phyloP scores from a whole-genome alignment of 345 rosid species.

The Lenwebbia sp. region DNA sequence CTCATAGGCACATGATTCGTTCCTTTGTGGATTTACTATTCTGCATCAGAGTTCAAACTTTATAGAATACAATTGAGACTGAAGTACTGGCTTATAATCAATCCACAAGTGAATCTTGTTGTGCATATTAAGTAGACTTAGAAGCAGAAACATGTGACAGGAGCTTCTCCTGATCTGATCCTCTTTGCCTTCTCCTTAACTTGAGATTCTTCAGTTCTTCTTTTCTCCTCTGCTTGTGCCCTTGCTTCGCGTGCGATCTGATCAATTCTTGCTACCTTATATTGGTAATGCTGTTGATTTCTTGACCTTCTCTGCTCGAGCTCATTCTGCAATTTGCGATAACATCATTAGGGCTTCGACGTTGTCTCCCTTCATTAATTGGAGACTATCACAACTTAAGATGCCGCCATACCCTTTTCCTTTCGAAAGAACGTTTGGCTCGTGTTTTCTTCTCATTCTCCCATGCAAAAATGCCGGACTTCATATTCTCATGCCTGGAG shows the following conservation, averaged over 20 bases:
- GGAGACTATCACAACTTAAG: neutral
- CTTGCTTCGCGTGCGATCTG: constrained; percentile 43
- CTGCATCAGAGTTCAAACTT: neutral
- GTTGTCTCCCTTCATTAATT: neutral
- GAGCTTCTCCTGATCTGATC: constrained; percentile 28
- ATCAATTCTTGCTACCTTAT: constrained; percentile 47
- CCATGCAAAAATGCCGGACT: constrained; percentile 48
- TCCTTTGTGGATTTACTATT: neutral
- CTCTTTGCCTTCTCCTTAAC: constrained; percentile 40
- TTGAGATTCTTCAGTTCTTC: constrained; percentile 34
- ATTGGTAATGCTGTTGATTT: constrained; percentile 36
- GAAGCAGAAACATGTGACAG: constrained; percentile 41
- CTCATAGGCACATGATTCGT: neutral
- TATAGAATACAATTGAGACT: neutral
- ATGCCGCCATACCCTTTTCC: constrained; percentile 33
- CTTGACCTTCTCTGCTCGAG: constrained; percentile 40
- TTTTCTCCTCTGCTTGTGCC: constrained; percentile 49
- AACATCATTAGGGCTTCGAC: neutral
- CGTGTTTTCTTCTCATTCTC: constrained; percentile 55
- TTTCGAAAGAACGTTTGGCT: constrained; percentile 44
- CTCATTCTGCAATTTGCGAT: constrained; percentile 30
- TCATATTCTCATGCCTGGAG: constrained; percentile 57
- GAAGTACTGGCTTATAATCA: neutral
- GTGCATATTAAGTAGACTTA: constrained; percentile 4
- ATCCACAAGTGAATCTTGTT: neutral